Base-by-base conservation (phyloP, 352 stramenopile genomes). In the Peronospora belbahrii region DNA sequence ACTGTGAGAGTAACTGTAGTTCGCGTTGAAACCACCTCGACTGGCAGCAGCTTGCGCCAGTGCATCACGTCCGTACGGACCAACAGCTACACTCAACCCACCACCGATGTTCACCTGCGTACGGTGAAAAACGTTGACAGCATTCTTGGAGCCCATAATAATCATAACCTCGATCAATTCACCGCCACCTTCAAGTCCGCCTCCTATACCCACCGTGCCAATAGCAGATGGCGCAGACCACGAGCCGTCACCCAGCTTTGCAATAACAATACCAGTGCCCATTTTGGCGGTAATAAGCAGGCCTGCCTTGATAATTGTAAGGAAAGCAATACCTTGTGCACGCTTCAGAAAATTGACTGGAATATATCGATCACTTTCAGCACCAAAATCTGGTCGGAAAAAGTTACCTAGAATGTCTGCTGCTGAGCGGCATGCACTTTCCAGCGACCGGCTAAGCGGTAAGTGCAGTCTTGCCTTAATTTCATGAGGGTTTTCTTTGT, bases 131-230 rank as follows among this genome's bases (percentile, higher is more conserved):
- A 97, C 72, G 50, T 96, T 83, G 11, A 98, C 88, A 0, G 94
- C 86, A 18, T 83, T 82, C 18, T 93, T 72, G 0, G 81, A 97
- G 59, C 95, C 95, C 20, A 97, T 70, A 30, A 98, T 83, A 63
- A 98, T 96, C 50, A 97, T 87, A 42, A 97, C 85, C 69, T 98
- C 90, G 8, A 94, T 87, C 10, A 97, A 62, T 61, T 97, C 88
- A 11, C 88, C 89, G 22, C 92, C 91, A 19, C 81, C 70, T 45
- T 97, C 68, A 2, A 90, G 78, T 23, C 91, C 90, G 62, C 70
- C 73, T 8, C 83, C 83, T 39, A 97, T 77, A 8, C 91, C 90
- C 0, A 78, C 81, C 0, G 88, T 91, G n/a, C 89, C 90, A 52
- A 98, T 97, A 6, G 94, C 94, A 20, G 79, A 95, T 1, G 93